phyloP scores from a whole-genome alignment of 768 basidiomycete genomes.

The Tricholoma matsutake region DNA sequence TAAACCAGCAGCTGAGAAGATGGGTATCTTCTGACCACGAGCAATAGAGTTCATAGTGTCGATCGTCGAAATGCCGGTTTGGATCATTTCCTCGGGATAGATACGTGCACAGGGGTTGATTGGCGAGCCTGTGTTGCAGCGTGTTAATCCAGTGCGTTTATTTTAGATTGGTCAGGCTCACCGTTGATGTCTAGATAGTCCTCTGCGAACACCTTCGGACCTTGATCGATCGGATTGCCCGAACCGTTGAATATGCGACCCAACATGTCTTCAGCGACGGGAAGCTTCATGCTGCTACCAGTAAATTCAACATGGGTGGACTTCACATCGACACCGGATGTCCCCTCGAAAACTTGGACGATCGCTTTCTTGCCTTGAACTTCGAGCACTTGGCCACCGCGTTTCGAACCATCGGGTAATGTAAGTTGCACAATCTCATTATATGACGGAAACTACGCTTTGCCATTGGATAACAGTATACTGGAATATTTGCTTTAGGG shows the following conservation, averaged over 20 bases:
- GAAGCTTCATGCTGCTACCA: conserved; percentile 97
- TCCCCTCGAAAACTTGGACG: conserved; percentile 99
- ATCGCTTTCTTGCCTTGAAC: conserved; percentile 99
- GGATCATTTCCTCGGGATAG: conserved; percentile 99
- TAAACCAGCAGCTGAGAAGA: conserved; percentile 97
- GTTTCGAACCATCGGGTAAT: conserved; percentile 90
- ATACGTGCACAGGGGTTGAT: conserved; percentile 98
- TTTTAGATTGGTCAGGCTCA: conserved; percentile 30
- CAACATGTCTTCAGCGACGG: conserved; percentile 98
- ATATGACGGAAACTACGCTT: conserved; percentile 85
- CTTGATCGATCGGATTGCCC: conserved; percentile 96
- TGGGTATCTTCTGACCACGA: conserved; percentile 99
- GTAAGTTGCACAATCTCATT: conserved; percentile 98
- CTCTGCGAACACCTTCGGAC: conserved; percentile 98
- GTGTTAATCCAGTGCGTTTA: conserved; percentile 3
- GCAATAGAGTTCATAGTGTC: conserved; percentile 99
- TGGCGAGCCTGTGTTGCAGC: conserved; percentile 68
- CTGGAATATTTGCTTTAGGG: conserved; percentile 5
- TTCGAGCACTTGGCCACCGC: conserved; percentile 97
- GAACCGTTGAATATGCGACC: conserved; percentile 99
- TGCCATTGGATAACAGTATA: conserved; percentile 2
- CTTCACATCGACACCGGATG: conserved; percentile 95
- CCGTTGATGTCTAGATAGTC: conserved; percentile 99
- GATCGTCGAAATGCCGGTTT: conserved; percentile 99
- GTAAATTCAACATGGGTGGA: conserved; percentile 97